Conservation (phyloP, 345 rosid genomes). For the Linum usitatissimum region DNA sequence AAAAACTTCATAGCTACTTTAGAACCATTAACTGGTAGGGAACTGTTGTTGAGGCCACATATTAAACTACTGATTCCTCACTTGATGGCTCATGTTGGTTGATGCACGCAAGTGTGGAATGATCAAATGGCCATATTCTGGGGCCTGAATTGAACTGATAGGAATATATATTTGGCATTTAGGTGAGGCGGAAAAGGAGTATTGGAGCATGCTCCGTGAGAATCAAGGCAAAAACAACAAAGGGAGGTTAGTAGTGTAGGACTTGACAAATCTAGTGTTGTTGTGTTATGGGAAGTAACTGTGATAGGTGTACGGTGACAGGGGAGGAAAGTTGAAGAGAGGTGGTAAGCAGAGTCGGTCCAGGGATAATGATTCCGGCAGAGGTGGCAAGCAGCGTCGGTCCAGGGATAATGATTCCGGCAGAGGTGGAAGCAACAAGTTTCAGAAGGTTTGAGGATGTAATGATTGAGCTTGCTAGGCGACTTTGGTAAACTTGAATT, state of each 20-base stretch:
- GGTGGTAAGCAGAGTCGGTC: conserved; percentile 47
- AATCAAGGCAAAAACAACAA: conserved; percentile 53
- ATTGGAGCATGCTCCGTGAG: conserved; percentile 56
- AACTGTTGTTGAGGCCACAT: neutral
- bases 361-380: conserved; percentile 38
- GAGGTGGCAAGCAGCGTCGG: conserved; percentile 46
- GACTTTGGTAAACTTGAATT: neutral
- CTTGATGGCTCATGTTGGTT: neutral
- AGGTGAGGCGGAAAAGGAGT: conserved; percentile 86
- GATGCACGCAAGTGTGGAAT: neutral
- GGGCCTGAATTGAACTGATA: neutral
- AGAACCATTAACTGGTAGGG: conserved; percentile 83
- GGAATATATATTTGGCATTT: neutral
- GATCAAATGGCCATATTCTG: neutral
- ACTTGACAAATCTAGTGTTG: neutral
- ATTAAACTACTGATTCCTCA: neutral
- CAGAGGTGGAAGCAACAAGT: conserved; percentile 50
- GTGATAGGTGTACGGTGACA: conserved; percentile 12
- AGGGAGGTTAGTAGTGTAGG: conserved; percentile 48
- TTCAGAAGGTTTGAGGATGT: conserved; percentile 33
- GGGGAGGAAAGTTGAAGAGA: conserved; percentile 67
- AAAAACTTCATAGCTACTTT: conserved; percentile 62
- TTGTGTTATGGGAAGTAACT: neutral
- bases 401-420: conserved; percentile 39
- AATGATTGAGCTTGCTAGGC: too few relatives aligned